Percentiles rank a stretch among this genome's conserved stretches.
These are phyloP conservation scores for Phytophthora capsici DNA, from an alignment of 352 stramenopile genomes.

Conservation along the genomic window DNA sequence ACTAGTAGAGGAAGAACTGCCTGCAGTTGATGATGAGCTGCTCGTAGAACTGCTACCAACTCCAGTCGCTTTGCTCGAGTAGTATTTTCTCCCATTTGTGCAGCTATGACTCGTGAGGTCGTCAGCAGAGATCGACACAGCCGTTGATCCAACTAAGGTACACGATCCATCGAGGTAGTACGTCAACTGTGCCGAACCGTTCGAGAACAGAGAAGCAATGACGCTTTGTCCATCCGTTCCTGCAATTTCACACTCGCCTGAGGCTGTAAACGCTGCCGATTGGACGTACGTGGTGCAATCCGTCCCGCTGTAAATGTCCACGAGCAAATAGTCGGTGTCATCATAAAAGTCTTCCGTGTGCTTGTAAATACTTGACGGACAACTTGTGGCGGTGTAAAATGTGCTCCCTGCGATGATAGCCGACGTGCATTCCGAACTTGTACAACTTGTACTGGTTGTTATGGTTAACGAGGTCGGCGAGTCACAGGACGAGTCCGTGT, in stretches of 20 bases:
- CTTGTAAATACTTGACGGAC: constrained; percentile 26
- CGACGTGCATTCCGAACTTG: constrained; percentile 12
- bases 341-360: constrained; percentile 28
- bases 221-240: constrained; percentile 27
- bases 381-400: constrained; percentile 34
- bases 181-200: constrained; percentile 32
- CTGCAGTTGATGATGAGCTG: background rate
- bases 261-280: constrained; percentile 19
- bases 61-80: constrained; percentile 25
- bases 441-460: constrained; percentile 11
- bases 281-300: constrained; percentile 34
- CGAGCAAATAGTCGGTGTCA: constrained; percentile 26
- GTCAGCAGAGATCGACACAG: constrained; percentile 16
- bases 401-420: constrained; percentile 17
- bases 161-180: constrained; percentile 36
- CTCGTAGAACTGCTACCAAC: constrained; percentile 12
- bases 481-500: constrained; percentile 38
- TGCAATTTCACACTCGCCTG: constrained; percentile 28
- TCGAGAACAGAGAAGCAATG: constrained; percentile 28
- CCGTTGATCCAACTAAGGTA: background rate
- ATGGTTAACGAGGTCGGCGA: constrained; percentile 23
- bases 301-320: constrained; percentile 31
- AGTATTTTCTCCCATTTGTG: constrained; percentile 24
- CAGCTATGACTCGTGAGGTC: constrained; percentile 25
- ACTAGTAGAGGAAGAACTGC: constrained; percentile 13